A percentile compares a stretch with the other conserved stretches of the same genome.
phyloP scores from a whole-genome alignment of 163 green algal genomes.

The Smithsoniella earleae region DNA sequence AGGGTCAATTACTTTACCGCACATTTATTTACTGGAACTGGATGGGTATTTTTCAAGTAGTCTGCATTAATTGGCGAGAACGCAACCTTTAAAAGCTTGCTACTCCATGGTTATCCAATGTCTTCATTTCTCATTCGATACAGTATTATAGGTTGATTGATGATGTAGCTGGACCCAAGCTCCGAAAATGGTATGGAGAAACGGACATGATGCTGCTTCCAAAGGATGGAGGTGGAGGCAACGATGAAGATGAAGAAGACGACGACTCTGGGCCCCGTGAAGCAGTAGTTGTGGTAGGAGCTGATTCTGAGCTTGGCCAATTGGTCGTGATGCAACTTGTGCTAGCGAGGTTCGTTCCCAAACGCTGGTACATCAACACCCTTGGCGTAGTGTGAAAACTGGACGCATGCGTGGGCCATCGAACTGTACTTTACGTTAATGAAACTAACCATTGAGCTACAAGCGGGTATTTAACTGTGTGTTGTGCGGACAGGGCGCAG shows the following conservation, averaged over 20 bases:
- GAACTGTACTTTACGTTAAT: background rate
- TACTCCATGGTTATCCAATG: too few species aligned
- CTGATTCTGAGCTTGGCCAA: constrained; percentile 19
- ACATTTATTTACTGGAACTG: too few species aligned
- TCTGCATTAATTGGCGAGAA: too few species aligned
- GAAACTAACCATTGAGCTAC: background rate
- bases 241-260: background rate
- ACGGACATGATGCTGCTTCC: constrained; percentile 11
- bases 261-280: background rate
- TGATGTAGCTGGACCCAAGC: constrained; percentile 15
- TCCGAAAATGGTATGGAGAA: constrained; percentile 29
- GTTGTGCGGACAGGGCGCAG: background rate
- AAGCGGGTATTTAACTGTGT: background rate
- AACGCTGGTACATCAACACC: background rate
- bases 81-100: too few species aligned
- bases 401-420: background rate
- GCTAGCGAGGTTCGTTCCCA: background rate
- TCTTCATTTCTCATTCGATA: too few species aligned
- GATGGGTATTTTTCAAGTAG: too few species aligned
- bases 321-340: constrained; percentile 15
- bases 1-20: too few species aligned
- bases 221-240: background rate
- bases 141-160: too few species aligned
- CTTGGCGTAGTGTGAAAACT: too few species aligned
- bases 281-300: constrained; percentile 8